Evolutionary conservation across 2,329 filamentous ascomycete genomes (phyloP).

Genomic region (Trichoderma endophyticum): DNA sequence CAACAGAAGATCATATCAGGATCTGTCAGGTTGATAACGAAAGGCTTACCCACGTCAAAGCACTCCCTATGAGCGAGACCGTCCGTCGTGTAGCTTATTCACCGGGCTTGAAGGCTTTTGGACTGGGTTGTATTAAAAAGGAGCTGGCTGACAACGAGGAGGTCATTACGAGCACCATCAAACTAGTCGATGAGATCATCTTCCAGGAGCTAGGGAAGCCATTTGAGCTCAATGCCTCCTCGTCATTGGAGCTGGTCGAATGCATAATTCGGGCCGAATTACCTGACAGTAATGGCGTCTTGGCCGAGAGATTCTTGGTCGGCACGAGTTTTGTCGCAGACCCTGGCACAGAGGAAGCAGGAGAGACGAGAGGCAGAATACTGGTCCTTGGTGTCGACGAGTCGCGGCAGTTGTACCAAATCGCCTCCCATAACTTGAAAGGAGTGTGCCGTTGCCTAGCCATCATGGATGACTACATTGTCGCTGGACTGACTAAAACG

Average conservation of each 20-base stretch:
- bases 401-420: constrained; percentile 67
- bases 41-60: constrained; percentile 82
- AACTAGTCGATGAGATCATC: constrained; percentile 84
- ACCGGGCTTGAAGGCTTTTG: constrained; percentile 73
- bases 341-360: constrained; percentile 47
- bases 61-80: constrained; percentile 74
- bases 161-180: constrained; percentile 73
- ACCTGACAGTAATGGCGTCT: constrained; percentile 51
- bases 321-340: constrained; percentile 78
- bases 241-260: constrained; percentile 71
- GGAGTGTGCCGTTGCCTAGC: constrained; percentile 78
- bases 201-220: constrained; percentile 74
- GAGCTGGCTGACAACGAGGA: constrained; percentile 70
- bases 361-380: constrained; percentile 66
- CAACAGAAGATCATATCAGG: constrained; percentile 71
- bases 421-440: constrained; percentile 67
- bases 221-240: constrained; percentile 54
- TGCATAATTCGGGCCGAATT: constrained; percentile 76
- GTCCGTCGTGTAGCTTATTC: constrained; percentile 87
- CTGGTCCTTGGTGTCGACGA: constrained; percentile 79
- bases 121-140: constrained; percentile 78
- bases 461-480: constrained; percentile 71
- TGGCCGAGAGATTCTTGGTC: constrained; percentile 79
- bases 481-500: constrained; percentile 87
- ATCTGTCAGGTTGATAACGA: constrained; percentile 80